phyloP scores from a whole-genome alignment of 1,284 basidiomycete genomes.

The Ustilago tritici region DNA sequence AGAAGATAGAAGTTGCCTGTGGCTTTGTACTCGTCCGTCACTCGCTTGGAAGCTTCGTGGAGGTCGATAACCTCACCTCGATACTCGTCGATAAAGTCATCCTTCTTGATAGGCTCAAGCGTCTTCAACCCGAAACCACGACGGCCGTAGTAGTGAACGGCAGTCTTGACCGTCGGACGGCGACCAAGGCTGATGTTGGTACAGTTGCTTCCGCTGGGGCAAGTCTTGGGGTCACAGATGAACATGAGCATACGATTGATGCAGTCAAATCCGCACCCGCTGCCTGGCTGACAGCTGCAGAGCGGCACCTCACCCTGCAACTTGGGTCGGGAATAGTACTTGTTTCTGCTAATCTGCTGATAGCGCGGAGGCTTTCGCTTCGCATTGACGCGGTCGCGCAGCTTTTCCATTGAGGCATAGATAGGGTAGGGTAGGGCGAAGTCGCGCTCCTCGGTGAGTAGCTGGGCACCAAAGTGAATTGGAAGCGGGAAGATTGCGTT shows the following conservation, averaged over 20 bases:
- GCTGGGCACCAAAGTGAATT: slow-evolving; percentile 48
- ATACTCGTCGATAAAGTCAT: slow-evolving; percentile 64
- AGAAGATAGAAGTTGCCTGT: slow-evolving; percentile 64
- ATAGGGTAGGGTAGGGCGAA: slow-evolving; percentile 51
- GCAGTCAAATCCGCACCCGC: slow-evolving; percentile 57
- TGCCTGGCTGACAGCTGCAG: slow-evolving; percentile 57
- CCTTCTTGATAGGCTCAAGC: slow-evolving; percentile 50
- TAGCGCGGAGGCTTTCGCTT: slow-evolving; percentile 60
- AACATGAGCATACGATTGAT: slow-evolving; percentile 63
- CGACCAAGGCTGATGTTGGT: slow-evolving; percentile 63
- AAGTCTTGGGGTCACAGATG: slow-evolving; percentile 60
- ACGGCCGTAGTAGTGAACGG: slow-evolving; percentile 53
- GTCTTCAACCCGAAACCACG: slow-evolving; percentile 64
- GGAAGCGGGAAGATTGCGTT: slow-evolving; percentile 36
- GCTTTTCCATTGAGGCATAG: slow-evolving; percentile 32
- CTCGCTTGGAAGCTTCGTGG: slow-evolving; percentile 54
- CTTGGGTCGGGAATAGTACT: slow-evolving; percentile 54
- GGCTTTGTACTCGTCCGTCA: slow-evolving; percentile 55
- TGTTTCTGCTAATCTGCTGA: slow-evolving; percentile 56
- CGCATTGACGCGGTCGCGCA: slow-evolving; percentile 50
- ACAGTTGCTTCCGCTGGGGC: slow-evolving; percentile 61
- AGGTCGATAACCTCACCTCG: slow-evolving; percentile 65
- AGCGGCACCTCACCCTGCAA: slow-evolving; percentile 57
- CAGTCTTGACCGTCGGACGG: slow-evolving; percentile 47
- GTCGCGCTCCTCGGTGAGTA: slow-evolving; percentile 52